Conservation (phyloP, 805 yeast genomes). For the Tetrapisispora nanseiensis region DNA sequence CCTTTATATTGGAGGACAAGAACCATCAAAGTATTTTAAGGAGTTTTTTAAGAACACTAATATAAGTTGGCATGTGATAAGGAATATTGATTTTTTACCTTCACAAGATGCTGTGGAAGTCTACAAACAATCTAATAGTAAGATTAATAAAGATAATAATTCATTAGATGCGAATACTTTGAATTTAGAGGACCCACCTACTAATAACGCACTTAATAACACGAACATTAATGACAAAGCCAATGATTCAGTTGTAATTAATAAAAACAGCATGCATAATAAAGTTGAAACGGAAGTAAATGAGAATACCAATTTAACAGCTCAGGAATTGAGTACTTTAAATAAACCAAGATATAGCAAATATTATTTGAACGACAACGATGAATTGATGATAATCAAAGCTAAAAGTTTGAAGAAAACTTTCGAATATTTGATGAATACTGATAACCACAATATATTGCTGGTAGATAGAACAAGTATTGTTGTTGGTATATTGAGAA, state of each 20-base stretch:
- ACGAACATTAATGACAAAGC: no score
- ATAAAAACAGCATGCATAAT: neutral
- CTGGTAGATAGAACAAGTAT: slow-evolving; percentile 74
- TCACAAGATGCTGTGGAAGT: slow-evolving; percentile 6
- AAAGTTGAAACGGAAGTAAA: neutral
- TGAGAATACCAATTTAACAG: neutral
- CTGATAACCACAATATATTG: slow-evolving; percentile 53
- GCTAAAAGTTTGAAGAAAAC: slow-evolving; percentile 55
- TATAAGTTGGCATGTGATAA: slow-evolving; percentile 37
- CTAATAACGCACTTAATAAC: no score
- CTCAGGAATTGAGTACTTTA: neutral
- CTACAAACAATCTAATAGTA: slow-evolving; percentile 5
- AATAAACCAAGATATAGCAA: neutral
- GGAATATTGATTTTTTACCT: slow-evolving; percentile 24
- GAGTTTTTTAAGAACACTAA: slow-evolving; percentile 51
- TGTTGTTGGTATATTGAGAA: slow-evolving; percentile 69
- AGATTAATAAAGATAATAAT: slow-evolving; percentile 8
- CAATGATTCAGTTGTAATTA: neutral
- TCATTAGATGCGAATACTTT: neutral
- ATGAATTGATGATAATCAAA: slow-evolving; percentile 71
- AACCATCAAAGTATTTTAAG: slow-evolving; percentile 63
- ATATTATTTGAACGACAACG: slow-evolving; percentile 30
- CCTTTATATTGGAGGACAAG: slow-evolving; percentile 72
- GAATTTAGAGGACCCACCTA: neutral
- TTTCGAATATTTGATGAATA: slow-evolving; percentile 55